A percentile compares a stretch with the other conserved stretches of the same genome.
These are phyloP conservation scores for Uncinocarpus reesii DNA, from an alignment of 2,329 filamentous ascomycete genomes.

Conservation along the genomic window DNA sequence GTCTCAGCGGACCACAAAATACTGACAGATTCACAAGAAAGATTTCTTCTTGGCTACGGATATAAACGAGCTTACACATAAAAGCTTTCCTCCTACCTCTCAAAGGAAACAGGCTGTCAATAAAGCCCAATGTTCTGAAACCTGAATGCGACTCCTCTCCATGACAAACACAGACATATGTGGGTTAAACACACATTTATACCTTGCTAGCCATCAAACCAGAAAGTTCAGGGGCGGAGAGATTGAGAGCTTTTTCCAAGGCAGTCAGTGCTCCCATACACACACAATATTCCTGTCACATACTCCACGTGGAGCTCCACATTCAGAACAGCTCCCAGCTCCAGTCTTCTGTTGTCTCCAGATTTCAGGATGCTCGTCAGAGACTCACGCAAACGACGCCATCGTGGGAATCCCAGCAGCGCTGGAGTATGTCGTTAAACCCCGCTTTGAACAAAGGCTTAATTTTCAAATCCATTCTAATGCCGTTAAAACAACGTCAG, in stretches of 20 bases:
- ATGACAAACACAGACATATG: not conserved
- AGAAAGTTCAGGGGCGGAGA: not conserved
- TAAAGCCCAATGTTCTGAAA: not conserved
- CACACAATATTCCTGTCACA: not conserved
- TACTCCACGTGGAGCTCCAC: not conserved
- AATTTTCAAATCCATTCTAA: too few species aligned
- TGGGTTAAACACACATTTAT: not conserved
- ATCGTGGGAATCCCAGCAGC: too few species aligned
- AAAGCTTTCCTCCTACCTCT: not conserved
- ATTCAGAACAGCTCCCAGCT: too few species aligned
- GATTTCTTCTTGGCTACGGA: not conserved
- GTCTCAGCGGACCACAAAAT: not conserved
- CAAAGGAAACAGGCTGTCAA: not conserved
- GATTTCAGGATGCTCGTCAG: too few species aligned
- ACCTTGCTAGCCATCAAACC: not conserved
- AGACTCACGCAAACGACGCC: too few species aligned
- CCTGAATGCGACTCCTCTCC: not conserved
- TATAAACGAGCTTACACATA: constrained; percentile 3
- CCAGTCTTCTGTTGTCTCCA: too few species aligned
- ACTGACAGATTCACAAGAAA: not conserved
- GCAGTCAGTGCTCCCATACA: not conserved
- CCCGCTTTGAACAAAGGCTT: too few species aligned
- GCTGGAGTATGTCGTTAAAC: too few species aligned
- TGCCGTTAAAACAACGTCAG: too few species aligned
- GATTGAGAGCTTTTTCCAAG: not conserved